Evolutionary conservation across 805 yeast genomes (phyloP), one percentile per base, ranked within the genome.

Genomic region (Torulaspora indica): DNA sequence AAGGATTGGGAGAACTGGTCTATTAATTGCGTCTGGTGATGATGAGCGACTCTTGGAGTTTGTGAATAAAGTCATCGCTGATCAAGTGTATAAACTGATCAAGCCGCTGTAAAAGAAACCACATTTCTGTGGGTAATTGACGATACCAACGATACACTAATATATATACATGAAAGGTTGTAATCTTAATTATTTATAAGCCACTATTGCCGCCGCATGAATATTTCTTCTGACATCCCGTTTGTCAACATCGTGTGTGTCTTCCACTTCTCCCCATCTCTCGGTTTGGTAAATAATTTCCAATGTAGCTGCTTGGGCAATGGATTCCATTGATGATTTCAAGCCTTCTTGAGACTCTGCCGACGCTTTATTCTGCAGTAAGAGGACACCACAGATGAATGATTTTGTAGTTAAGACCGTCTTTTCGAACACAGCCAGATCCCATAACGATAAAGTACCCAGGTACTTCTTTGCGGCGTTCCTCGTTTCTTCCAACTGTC

Each of bases 211-310:
- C 23, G 95, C 90, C 52, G 88, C 77, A 28, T 91, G 81, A 37
- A 93, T 74, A 57, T 81, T 80, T 65, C 97, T 80, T 57, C 87
- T 73, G 56, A 95, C 74, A 55, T 93, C 97, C 31, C 82, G 95
- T 64, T 84, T 82, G 57, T 87, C 95, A n/a, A 93, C 97, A 63
- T 93, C 98, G 61, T 93, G 98, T 2, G 98, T 88, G 60, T 93
- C 98, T 68, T 93, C 98, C 18, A 91, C 98, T 66, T 91, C 97
- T 25, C 98, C 98, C 98, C 98, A 93, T 58, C 81, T 76, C 17
- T 79, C 80, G 28, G 95, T 85, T 67, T 93, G 99, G 66, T 77
- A 78, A 27, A 82, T 79, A 10, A 82, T 81, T 60, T 93, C 99
- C 56, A 93, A 71, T 45, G 84, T 81, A 8, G 89, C 89, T 46